These are phyloP conservation scores for Candida silvicultrix DNA, from an alignment of 805 yeast species.

Conservation along the genomic window DNA sequence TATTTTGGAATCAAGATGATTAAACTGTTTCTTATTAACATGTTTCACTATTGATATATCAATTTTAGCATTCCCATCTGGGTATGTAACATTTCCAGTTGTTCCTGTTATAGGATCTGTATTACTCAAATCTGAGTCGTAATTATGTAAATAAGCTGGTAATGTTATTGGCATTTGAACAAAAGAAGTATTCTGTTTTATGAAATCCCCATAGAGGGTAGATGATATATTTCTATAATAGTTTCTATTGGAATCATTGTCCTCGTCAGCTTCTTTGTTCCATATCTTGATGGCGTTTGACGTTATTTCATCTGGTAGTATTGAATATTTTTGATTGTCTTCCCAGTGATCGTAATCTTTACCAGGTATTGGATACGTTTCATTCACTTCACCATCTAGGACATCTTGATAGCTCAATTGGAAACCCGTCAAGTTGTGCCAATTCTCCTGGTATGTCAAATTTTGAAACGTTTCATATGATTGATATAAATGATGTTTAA, in stretches of 20 bases:
- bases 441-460: slow-evolving; percentile 44
- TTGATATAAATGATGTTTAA: slow-evolving; percentile 29
- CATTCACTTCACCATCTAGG: slow-evolving; percentile 33
- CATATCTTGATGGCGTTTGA: slow-evolving; percentile 45
- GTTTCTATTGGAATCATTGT: slow-evolving; percentile 5
- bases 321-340: slow-evolving; percentile 45
- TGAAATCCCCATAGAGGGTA: slow-evolving; percentile 36
- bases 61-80: slow-evolving; percentile 23
- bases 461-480: slow-evolving; percentile 30
- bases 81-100: slow-evolving; percentile 27
- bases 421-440: slow-evolving; percentile 72
- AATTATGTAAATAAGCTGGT: slow-evolving; percentile 15
- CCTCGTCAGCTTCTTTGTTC: slow-evolving; percentile 27
- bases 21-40: slow-evolving; percentile 18
- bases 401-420: slow-evolving; percentile 58
- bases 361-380: slow-evolving; percentile 53
- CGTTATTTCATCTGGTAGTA: slow-evolving; percentile 56
- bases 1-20: slow-evolving; percentile 30
- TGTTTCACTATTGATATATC: slow-evolving; percentile 15
- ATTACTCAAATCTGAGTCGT: slow-evolving; percentile 9
- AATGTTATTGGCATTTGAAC: slow-evolving; percentile 14
- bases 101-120: slow-evolving; percentile 2
- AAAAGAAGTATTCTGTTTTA: slow-evolving; percentile 12
- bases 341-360: slow-evolving; percentile 37
- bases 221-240: slow-evolving; percentile 44